Conservation (phyloP, 2,329 filamentous ascomycete species). For the Pseudogymnoascus sp. region DNA sequence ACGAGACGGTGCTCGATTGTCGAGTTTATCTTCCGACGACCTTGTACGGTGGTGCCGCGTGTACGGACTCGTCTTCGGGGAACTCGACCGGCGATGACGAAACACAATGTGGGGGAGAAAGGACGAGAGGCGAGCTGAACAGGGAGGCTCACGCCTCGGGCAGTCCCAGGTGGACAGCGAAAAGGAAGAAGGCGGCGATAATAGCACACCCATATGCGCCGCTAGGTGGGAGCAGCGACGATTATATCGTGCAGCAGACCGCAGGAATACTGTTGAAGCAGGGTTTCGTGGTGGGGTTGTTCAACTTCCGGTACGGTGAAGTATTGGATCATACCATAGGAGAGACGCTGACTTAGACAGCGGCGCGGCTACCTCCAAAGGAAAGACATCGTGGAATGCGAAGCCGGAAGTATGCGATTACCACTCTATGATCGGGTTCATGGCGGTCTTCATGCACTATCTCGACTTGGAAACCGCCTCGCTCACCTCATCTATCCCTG, state of each 20-base stretch:
- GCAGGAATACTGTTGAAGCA: slow-evolving; percentile 50
- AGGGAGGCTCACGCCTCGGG: background rate
- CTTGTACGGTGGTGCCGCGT: slow-evolving; percentile 9
- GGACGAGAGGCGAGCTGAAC: background rate
- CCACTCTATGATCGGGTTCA: slow-evolving; percentile 69
- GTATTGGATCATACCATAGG: slow-evolving; percentile 14
- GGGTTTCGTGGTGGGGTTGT: slow-evolving; percentile 73
- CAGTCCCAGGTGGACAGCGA: slow-evolving; percentile 18
- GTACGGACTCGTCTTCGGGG: background rate
- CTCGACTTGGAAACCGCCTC: slow-evolving; percentile 2
- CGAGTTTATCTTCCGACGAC: slow-evolving; percentile 65
- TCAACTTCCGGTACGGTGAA: slow-evolving; percentile 70
- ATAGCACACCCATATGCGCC: slow-evolving; percentile 88
- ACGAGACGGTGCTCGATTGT: slow-evolving; percentile 67
- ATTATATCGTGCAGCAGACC: slow-evolving; percentile 62
- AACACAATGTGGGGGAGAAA: background rate
- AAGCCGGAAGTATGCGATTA: slow-evolving; percentile 78
- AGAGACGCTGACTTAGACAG: slow-evolving; percentile 35
- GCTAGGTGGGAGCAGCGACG: slow-evolving; percentile 77
- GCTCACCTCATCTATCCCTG: slow-evolving; percentile 12
- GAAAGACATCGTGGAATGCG: slow-evolving; percentile 79
- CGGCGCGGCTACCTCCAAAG: slow-evolving; percentile 66
- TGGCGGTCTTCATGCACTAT: slow-evolving; percentile 60
- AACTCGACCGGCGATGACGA: background rate
- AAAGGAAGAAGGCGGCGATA: slow-evolving; percentile 46